Percentiles rank a stretch among this genome's conserved stretches.
Evolutionary conservation across 441 rosid species (phyloP).

Genomic region (Hura crepitans): DNA sequence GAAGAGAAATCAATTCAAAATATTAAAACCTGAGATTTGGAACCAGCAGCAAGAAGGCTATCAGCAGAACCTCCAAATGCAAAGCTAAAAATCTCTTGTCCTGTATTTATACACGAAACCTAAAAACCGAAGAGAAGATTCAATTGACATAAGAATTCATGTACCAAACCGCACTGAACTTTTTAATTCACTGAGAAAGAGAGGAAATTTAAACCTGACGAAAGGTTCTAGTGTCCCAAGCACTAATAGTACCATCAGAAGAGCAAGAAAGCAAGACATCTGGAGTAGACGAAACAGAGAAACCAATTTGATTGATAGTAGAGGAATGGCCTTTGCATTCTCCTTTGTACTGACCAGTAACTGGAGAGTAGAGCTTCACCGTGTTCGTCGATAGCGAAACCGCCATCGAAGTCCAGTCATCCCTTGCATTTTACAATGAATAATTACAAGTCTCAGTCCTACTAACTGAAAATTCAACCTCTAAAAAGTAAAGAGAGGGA

Average conservation of each 20-base stretch:
- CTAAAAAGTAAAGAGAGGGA: slow-evolving; percentile 10
- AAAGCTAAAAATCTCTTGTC: slow-evolving; percentile 70
- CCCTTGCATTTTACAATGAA: slow-evolving; percentile 26
- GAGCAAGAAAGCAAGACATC: slow-evolving; percentile 75
- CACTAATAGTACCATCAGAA: slow-evolving; percentile 72
- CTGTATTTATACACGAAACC: slow-evolving; percentile 57
- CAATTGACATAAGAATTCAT: background rate
- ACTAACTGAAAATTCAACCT: background rate
- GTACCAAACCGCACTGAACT: background rate
- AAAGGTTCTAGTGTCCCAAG: slow-evolving; percentile 85
- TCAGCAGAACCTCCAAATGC: slow-evolving; percentile 66
- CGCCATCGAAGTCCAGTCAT: slow-evolving; percentile 83
- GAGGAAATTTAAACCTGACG: slow-evolving; percentile 41
- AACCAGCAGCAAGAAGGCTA: slow-evolving; percentile 78
- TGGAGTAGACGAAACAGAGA: slow-evolving; percentile 54
- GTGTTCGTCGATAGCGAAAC: slow-evolving; percentile 75
- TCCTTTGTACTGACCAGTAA: slow-evolving; percentile 76
- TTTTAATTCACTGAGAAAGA: background rate
- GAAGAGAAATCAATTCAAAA: slow-evolving; percentile 4
- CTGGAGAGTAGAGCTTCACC: slow-evolving; percentile 80
- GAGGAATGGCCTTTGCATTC: slow-evolving; percentile 73
- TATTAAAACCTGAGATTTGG: slow-evolving; percentile 64
- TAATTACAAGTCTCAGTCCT: background rate
- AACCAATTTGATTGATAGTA: slow-evolving; percentile 64
- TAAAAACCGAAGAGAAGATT: slow-evolving; percentile 23